A percentile compares a stretch with the other conserved stretches of the same genome.
phyloP scores from a whole-genome alignment of 1,139 yeast species.

The Candida sp. region DNA sequence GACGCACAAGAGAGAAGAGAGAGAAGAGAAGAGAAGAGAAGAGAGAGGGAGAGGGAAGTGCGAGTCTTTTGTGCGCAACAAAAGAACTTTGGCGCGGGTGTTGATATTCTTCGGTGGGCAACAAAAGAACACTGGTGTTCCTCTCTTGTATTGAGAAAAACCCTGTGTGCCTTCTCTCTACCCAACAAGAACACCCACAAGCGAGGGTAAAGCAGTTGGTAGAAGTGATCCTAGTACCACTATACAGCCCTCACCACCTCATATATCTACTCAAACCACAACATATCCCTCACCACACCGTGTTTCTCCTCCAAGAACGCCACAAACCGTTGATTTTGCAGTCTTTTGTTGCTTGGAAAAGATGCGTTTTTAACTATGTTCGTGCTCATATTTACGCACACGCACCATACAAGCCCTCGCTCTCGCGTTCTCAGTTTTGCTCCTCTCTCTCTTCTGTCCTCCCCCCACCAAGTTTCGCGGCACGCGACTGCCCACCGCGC shows the following conservation, averaged over 20 bases:
- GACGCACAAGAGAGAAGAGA: neutral
- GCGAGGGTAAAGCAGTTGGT: no score
- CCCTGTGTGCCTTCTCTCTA: neutral
- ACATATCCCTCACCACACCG: neutral
- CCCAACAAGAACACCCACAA: neutral
- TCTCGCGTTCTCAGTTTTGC: neutral
- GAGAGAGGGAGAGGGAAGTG: neutral
- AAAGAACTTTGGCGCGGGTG: neutral
- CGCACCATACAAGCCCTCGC: neutral
- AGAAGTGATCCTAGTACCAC: no score
- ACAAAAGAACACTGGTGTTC: neutral
- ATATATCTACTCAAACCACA: neutral
- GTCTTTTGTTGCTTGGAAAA: neutral
- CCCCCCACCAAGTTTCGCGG: neutral
- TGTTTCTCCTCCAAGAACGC: no score
- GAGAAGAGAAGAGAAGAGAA: neutral
- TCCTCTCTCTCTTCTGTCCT: neutral
- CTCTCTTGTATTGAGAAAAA: neutral
- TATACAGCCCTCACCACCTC: no score
- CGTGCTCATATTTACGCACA: conserved; percentile 3
- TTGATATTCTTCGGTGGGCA: neutral
- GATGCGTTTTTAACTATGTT: neutral
- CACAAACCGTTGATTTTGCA: no score
- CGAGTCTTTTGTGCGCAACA: conserved; percentile 2
- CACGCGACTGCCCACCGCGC: no score